Evolutionary conservation across 2,329 filamentous ascomycete species (phyloP).

Genomic region (Clonostachys chloroleuca): DNA sequence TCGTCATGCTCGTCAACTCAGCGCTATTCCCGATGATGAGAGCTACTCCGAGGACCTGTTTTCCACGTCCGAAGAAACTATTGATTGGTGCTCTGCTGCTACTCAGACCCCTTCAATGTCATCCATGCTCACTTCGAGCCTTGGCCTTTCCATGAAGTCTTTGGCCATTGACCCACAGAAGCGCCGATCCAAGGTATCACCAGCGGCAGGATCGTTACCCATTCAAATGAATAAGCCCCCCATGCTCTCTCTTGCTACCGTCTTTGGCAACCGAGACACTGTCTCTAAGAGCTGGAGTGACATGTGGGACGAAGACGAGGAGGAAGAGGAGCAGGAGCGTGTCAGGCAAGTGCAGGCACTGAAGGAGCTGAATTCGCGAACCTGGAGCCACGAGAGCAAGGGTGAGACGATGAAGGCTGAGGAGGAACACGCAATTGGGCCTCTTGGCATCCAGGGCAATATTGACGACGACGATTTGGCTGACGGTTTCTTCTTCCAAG

Average conservation of each 20-base stretch:
- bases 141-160: slow-evolving; percentile 79
- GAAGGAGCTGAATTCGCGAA: slow-evolving; percentile 67
- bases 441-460: slow-evolving; percentile 32
- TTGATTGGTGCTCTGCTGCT: slow-evolving; percentile 76
- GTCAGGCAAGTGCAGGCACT: slow-evolving; percentile 45
- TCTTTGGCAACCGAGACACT: slow-evolving; percentile 74
- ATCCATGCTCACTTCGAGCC: slow-evolving; percentile 77
- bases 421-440: slow-evolving; percentile 6
- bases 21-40: slow-evolving; percentile 76
- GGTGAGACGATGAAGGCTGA: slow-evolving; percentile 12
- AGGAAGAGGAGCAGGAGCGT: slow-evolving; percentile 67
- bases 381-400: slow-evolving; percentile 74
- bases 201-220: slow-evolving; percentile 65
- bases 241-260: slow-evolving; percentile 67
- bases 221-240: slow-evolving; percentile 77
- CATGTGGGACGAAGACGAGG: slow-evolving; percentile 89
- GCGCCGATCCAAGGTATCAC: slow-evolving; percentile 13
- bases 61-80: slow-evolving; percentile 67
- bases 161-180: slow-evolving; percentile 47
- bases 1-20: slow-evolving; percentile 74
- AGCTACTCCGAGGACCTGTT: slow-evolving; percentile 84
- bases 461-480: slow-evolving; percentile 62
- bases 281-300: slow-evolving; percentile 99
- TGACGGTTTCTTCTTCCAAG: slow-evolving; percentile 72
- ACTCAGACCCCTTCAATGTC: slow-evolving; percentile 76